Conservation (phyloP, 768 basidiomycete species). For the Tephrocybe sp. region DNA sequence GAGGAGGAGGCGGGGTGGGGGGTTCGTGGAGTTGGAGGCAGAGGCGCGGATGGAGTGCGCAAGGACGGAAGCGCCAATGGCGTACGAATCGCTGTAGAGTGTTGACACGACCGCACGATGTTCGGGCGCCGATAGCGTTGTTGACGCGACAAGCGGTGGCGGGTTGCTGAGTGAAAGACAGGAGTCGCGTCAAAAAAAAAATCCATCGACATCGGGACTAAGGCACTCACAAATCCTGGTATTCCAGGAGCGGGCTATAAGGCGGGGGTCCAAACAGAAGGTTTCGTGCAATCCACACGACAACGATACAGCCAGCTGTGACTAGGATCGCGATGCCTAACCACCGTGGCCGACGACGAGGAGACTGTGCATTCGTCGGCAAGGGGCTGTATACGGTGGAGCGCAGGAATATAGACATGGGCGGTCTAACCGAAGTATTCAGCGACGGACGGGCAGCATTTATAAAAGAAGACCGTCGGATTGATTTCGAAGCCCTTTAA, state of each 20-base stretch:
- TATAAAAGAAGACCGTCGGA: too few relatives aligned
- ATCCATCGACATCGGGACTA: background rate
- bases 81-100: slow-evolving; percentile 29
- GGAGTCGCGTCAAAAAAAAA: background rate
- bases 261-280: background rate
- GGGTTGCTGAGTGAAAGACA: slow-evolving; percentile 14
- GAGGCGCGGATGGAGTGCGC: slow-evolving; percentile 24
- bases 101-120: slow-evolving; percentile 25
- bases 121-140: background rate
- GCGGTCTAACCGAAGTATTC: too few relatives aligned
- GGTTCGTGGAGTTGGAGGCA: slow-evolving; percentile 23
- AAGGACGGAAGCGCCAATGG: slow-evolving; percentile 27
- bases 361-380: background rate
- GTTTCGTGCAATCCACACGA: slow-evolving; percentile 2
- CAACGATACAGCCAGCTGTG: background rate
- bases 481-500: too few relatives aligned
- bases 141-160: slow-evolving; percentile 11
- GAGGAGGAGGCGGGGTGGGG: slow-evolving; percentile 22
- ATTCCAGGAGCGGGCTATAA: slow-evolving; percentile 23
- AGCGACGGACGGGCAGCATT: too few relatives aligned
- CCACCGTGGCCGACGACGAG: slow-evolving; percentile 6
- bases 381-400: too few relatives aligned
- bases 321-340: background rate
- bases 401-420: slow-evolving; percentile 1
- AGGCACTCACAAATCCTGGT: slow-evolving; percentile 24